Percentiles rank a stretch among this genome's conserved stretches.
Conservation (phyloP, 140 eudicot genomes). For the Bidens hawaiensis region DNA sequence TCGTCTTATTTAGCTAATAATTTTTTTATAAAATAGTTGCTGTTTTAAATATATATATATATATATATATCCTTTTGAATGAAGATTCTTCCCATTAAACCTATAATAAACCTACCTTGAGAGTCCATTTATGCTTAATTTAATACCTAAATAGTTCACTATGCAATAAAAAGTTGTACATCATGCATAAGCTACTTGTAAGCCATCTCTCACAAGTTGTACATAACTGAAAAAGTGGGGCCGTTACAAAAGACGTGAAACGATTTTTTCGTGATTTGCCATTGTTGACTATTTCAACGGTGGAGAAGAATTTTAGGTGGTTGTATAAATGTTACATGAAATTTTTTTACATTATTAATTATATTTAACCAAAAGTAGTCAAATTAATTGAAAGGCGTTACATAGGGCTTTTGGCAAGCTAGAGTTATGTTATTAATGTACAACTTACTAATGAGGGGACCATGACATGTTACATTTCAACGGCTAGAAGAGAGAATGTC, state of each 20-base stretch:
- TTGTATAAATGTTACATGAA: too few species aligned
- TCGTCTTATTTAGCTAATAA: too few species aligned
- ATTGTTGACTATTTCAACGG: conserved; percentile 26
- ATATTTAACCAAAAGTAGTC: too few species aligned
- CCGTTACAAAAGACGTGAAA: conserved; percentile 14
- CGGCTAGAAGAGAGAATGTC: conserved; percentile 32
- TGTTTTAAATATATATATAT: too few species aligned
- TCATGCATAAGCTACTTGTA: neutral
- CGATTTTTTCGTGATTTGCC: conserved; percentile 19
- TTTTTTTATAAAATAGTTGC: too few species aligned
- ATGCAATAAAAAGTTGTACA: conserved; percentile 2
- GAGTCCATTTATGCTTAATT: neutral
- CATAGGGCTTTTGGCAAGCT: conserved; percentile 20
- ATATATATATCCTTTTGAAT: too few species aligned
- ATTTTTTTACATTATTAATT: too few species aligned
- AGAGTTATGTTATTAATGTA: conserved; percentile 9
- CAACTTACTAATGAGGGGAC: conserved; percentile 27
- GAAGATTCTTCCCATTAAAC: too few species aligned
- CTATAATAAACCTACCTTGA: conserved; percentile 23
- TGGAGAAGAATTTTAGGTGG: neutral
- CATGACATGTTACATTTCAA: conserved; percentile 35
- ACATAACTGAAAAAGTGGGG: conserved; percentile 25
- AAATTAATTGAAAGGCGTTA: conserved; percentile 11
- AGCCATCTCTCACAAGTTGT: neutral
- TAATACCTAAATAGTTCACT: neutral